These are phyloP conservation scores for Verbena officinalis DNA, from an alignment of 257 asterid species.

Conservation along the genomic window DNA sequence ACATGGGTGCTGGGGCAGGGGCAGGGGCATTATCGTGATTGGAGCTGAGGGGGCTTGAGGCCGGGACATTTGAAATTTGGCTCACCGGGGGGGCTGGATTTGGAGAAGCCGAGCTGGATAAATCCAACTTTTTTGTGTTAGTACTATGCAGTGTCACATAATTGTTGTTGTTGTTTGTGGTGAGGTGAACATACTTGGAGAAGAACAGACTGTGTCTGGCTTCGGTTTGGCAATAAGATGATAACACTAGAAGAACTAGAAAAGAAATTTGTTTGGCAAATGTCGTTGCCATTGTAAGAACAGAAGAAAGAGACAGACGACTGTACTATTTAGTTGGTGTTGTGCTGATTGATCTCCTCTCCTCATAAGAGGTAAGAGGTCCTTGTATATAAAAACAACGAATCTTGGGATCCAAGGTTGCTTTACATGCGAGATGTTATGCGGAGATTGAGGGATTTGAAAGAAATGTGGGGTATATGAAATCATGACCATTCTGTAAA, in stretches of 20 bases:
- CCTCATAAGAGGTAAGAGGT: too few species aligned
- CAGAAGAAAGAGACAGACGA: background rate
- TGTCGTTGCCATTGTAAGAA: conserved; percentile 40
- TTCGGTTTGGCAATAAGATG: conserved; percentile 36
- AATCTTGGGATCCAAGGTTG: background rate
- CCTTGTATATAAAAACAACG: background rate
- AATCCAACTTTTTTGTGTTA: conserved; percentile 5
- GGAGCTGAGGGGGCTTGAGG: too few species aligned
- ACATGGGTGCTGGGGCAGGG: conserved; percentile 23
- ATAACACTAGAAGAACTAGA: conserved; percentile 32
- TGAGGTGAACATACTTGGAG: conserved; percentile 34
- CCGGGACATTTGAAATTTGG: conserved; percentile 34
- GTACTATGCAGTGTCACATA: conserved; percentile 26
- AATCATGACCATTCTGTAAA: conserved; percentile 39
- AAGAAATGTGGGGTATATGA: conserved; percentile 41
- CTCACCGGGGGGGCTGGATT: conserved; percentile 41
- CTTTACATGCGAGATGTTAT: conserved; percentile 39
- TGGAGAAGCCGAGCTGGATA: conserved; percentile 20
- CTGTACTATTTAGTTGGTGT: conserved; percentile 11
- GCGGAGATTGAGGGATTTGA: conserved; percentile 61
- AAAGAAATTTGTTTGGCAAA: conserved; percentile 32
- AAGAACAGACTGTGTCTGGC: conserved; percentile 59
- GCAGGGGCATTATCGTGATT: conserved; percentile 19
- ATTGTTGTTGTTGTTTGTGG: conserved; percentile 22
- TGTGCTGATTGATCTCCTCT: background rate